Conservation (phyloP, 2,329 filamentous ascomycete species). For the Penicillium sp. region DNA sequence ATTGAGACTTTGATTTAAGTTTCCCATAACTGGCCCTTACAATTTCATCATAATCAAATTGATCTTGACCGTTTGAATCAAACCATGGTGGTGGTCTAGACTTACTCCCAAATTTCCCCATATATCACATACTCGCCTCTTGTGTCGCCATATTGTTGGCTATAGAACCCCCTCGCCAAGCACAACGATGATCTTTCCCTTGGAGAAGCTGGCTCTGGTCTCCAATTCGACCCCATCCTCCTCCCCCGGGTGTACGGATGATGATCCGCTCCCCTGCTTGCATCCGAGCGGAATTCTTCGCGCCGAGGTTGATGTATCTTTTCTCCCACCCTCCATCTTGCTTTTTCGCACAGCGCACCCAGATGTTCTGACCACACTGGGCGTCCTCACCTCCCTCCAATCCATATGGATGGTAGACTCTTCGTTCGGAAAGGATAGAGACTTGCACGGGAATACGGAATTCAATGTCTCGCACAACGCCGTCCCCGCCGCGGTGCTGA, state of each 20-base stretch:
- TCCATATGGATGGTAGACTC: conserved; percentile 75
- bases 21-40: not conserved
- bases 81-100: not conserved
- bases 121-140: conserved; percentile 45
- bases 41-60: not conserved
- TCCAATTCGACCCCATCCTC: conserved; percentile 45
- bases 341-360: conserved; percentile 54
- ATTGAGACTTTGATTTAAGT: not conserved
- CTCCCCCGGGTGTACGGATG: conserved; percentile 41
- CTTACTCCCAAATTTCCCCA: not conserved
- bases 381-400: conserved; percentile 77
- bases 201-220: conserved; percentile 53
- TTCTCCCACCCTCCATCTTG: conserved; percentile 21
- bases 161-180: conserved; percentile 62
- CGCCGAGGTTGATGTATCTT: conserved; percentile 30
- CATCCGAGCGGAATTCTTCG: conserved; percentile 36
- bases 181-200: conserved; percentile 58
- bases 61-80: not conserved
- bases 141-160: conserved; percentile 50
- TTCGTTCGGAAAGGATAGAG: conserved; percentile 70
- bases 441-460: conserved; percentile 76
- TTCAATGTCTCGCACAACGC: conserved; percentile 76
- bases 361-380: conserved; percentile 75
- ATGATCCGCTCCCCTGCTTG: conserved; percentile 41
- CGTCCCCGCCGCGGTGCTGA: conserved; percentile 70